Conservation (phyloP, 805 yeast species). For the Saturnispora zaruensis region DNA sequence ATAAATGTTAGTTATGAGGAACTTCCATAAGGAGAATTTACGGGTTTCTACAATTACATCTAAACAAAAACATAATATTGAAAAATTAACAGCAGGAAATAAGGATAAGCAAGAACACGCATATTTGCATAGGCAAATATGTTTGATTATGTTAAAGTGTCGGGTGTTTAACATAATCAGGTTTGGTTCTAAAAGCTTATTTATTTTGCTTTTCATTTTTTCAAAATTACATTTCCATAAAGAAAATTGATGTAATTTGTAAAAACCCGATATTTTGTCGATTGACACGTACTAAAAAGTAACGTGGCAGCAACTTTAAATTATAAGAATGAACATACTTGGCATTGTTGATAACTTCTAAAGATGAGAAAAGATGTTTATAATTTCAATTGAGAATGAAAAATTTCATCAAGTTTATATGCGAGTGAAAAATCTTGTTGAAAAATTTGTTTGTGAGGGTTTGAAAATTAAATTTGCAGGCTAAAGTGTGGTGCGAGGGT, state of each 20-base stretch:
- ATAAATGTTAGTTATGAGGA: conserved; percentile 4
- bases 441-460: not conserved
- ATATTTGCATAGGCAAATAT: conserved; percentile 23
- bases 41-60: not conserved
- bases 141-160: conserved; percentile 56
- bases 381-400: not conserved
- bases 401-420: not conserved
- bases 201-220: not conserved
- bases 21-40: not conserved
- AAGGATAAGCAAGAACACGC: not conserved
- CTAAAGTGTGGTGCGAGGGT: not conserved
- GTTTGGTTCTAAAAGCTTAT: not conserved
- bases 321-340: conserved; percentile 4
- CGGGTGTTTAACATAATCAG: conserved; percentile 57
- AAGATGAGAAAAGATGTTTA: not conserved
- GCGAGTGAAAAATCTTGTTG: not conserved
- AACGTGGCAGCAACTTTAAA: not conserved
- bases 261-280: conserved; percentile 2
- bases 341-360: conserved; percentile 6
- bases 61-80: not conserved
- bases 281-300: not conserved
- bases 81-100: not conserved
- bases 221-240: not conserved
- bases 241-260: not conserved
- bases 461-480: not conserved